Evolutionary conservation across 257 asterid genomes (phyloP).

Genomic region (Primulina tabacum): DNA sequence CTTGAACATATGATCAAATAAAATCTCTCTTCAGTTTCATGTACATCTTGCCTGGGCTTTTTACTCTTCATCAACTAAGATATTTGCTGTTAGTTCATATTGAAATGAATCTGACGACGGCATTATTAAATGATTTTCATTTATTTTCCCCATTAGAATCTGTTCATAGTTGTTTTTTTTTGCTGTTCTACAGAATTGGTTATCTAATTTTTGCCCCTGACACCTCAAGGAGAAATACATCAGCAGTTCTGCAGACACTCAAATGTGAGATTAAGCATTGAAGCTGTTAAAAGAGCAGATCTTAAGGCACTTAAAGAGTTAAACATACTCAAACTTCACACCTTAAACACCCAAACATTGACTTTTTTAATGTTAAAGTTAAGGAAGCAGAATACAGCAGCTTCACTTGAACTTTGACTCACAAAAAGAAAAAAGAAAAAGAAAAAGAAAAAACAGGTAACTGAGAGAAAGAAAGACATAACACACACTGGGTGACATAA

Average conservation of each 20-base stretch:
- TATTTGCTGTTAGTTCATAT: too few species aligned
- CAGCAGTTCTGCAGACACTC: neutral
- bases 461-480: conserved; percentile 4
- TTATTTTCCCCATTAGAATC: too few species aligned
- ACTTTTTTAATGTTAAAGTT: neutral
- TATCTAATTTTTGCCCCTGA: neutral
- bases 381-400: neutral
- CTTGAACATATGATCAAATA: neutral
- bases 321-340: neutral
- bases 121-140: too few species aligned
- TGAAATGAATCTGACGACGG: too few species aligned
- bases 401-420: conserved; percentile 30
- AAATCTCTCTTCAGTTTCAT: neutral
- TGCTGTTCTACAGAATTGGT: neutral
- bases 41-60: neutral
- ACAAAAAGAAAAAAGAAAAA: neutral
- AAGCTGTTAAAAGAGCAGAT: neutral
- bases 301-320: neutral
- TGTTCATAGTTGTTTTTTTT: too few species aligned
- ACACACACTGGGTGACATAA: conserved; percentile 7
- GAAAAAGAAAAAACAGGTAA: neutral
- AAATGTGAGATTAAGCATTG: neutral
- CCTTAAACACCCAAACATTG: neutral
- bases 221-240: neutral
- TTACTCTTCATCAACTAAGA: neutral